These are phyloP conservation scores for Chenopodium quinoa DNA, from an alignment of 148 eudicot species.

Conservation along the genomic window DNA sequence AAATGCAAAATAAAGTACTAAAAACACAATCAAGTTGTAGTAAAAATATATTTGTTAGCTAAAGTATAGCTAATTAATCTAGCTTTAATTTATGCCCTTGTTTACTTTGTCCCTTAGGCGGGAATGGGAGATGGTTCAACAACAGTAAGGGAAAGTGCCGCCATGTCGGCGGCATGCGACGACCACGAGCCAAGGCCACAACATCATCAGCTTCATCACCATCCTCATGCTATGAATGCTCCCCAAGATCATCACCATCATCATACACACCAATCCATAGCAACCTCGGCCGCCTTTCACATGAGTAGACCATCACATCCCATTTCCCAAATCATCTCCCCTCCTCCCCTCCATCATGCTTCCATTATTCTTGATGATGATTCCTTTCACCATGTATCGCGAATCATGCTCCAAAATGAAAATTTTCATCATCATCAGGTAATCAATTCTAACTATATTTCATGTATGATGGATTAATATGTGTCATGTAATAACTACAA, in stretches of 20 bases:
- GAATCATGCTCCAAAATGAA: constrained; percentile 68
- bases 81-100: not conserved
- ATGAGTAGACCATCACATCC: constrained; percentile 71
- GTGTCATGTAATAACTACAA: not conserved
- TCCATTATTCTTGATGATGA: constrained; percentile 64
- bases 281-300: constrained; percentile 45
- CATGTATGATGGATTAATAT: not conserved
- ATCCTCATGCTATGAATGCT: constrained; percentile 9
- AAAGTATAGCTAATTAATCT: constrained; percentile 15
- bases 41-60: not conserved
- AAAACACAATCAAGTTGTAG: not conserved
- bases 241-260: constrained; percentile 32
- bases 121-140: constrained; percentile 56
- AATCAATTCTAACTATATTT: not conserved
- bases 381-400: constrained; percentile 57
- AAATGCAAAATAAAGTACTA: not conserved
- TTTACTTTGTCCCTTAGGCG: constrained; percentile 38
- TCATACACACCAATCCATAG: constrained; percentile 30
- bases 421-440: constrained; percentile 65
- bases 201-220: constrained; percentile 15
- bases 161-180: constrained; percentile 38
- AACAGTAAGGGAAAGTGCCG: constrained; percentile 40
- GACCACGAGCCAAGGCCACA: constrained; percentile 33
- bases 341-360: constrained; percentile 68
- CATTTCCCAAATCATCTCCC: constrained; percentile 60